Conservation (phyloP, 2,329 filamentous ascomycete genomes). For the Penicillium sp. region DNA sequence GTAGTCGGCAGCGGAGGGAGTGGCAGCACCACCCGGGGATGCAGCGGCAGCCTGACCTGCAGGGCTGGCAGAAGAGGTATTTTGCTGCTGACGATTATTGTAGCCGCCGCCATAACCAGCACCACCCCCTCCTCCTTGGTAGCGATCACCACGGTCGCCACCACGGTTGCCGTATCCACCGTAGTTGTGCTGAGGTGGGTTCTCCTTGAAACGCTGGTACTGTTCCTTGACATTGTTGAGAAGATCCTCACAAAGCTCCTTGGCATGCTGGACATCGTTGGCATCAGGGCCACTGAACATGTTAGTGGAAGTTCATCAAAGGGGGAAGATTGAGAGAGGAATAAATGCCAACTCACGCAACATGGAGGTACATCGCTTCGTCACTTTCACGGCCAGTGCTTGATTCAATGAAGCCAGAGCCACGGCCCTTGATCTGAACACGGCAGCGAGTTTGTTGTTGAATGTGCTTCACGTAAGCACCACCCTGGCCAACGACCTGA, state of each 20-base stretch:
- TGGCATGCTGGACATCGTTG: conserved; percentile 80
- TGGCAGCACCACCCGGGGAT: conserved; percentile 27
- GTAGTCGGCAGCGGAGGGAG: conserved; percentile 61
- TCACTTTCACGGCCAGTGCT: conserved; percentile 88
- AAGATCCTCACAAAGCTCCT: conserved; percentile 84
- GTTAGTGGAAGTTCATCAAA: conserved; percentile 9
- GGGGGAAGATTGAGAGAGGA: background rate
- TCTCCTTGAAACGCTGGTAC: conserved; percentile 87
- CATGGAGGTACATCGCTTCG: conserved; percentile 94
- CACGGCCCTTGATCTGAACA: conserved; percentile 96
- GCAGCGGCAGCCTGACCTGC: conserved; percentile 45
- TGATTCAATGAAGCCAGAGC: conserved; percentile 89
- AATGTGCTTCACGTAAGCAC: conserved; percentile 96
- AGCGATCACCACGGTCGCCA: conserved; percentile 28
- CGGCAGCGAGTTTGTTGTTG: conserved; percentile 92
- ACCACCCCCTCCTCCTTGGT: conserved; percentile 30
- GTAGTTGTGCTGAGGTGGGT: conserved; percentile 66
- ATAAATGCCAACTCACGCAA: conserved; percentile 60
- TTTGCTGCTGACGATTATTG: conserved; percentile 36
- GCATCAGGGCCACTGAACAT: conserved; percentile 74
- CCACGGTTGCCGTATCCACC: conserved; percentile 51
- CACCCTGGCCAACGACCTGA: conserved; percentile 91
- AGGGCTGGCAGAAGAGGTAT: conserved; percentile 41
- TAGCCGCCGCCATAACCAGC: conserved; percentile 38
- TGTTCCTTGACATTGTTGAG: conserved; percentile 82